Evolutionary conservation across 768 basidiomycete species (phyloP).

Genomic region (Kwoniella bestiolae): DNA sequence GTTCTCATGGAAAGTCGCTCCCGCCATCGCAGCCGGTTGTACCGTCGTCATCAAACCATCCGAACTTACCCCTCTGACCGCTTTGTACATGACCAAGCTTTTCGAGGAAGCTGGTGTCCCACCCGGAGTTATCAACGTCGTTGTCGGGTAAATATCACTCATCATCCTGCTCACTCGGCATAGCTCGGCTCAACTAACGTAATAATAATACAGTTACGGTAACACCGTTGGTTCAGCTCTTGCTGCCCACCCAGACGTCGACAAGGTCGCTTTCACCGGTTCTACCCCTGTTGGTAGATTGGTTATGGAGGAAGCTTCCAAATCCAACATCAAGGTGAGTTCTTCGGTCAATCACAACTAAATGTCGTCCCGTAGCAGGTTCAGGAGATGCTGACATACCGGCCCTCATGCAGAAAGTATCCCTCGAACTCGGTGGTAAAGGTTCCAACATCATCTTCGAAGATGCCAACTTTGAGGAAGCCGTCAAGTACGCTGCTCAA

Average conservation of each 20-base stretch:
- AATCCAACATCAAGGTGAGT: conserved; percentile 69
- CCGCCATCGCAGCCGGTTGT: conserved; percentile 87
- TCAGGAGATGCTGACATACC: too few species aligned
- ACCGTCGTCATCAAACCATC: conserved; percentile 95
- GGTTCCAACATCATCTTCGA: conserved; percentile 57
- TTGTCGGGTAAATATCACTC: conserved; percentile 41
- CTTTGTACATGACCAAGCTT: conserved; percentile 53
- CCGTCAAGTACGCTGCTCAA: conserved; percentile 61
- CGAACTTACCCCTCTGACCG: conserved; percentile 63
- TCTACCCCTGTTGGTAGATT: conserved; percentile 67
- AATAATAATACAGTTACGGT: conserved; percentile 40
- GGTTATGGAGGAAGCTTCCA: conserved; percentile 79
- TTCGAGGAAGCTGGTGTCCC: conserved; percentile 54
- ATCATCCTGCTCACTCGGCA: neutral
- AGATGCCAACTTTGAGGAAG: conserved; percentile 52
- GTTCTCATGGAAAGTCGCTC: conserved; percentile 81
- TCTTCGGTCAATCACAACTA: neutral
- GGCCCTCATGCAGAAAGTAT: conserved; percentile 65
- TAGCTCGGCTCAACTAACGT: conserved; percentile 1
- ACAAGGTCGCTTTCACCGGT: conserved; percentile 58
- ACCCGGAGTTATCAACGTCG: conserved; percentile 51
- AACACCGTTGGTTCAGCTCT: conserved; percentile 51
- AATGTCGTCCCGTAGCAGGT: neutral
- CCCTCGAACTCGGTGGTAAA: conserved; percentile 86
- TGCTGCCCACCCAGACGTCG: conserved; percentile 44